These are phyloP conservation scores for Phytophthora pisi DNA, from an alignment of 352 stramenopile genomes.

Conservation along the genomic window DNA sequence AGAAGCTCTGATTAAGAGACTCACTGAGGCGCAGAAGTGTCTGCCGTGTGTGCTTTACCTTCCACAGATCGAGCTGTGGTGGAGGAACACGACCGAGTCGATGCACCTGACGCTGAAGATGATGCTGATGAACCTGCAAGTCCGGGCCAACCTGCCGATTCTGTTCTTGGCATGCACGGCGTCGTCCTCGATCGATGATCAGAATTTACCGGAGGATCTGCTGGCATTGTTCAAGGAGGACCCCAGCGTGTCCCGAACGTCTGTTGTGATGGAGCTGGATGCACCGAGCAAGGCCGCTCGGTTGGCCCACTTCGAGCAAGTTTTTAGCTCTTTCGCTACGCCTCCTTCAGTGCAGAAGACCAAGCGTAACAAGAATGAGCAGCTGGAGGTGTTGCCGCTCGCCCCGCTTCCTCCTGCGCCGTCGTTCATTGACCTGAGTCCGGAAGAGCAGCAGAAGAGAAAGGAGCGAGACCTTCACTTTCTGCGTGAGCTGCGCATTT, in stretches of 20 bases:
- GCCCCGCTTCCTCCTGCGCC: conserved; percentile 50
- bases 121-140: conserved; percentile 80
- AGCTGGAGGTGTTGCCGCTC: conserved; percentile 62
- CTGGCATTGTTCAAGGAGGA: conserved; percentile 66
- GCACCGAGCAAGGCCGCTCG: conserved; percentile 36
- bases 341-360: conserved; percentile 36
- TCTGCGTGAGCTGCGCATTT: conserved; percentile 88
- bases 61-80: conserved; percentile 80
- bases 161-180: conserved; percentile 81
- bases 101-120: conserved; percentile 83
- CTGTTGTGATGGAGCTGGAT: conserved; percentile 51
- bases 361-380: conserved; percentile 33
- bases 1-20: conserved; percentile 77
- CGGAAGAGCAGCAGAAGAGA: conserved; percentile 48
- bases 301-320: conserved; percentile 62
- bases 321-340: conserved; percentile 61
- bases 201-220: conserved; percentile 51
- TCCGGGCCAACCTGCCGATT: conserved; percentile 68
- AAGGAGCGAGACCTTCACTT: conserved; percentile 84
- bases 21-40: conserved; percentile 79
- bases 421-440: conserved; percentile 33
- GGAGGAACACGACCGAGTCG: conserved; percentile 69
- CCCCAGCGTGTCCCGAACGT: conserved; percentile 45
- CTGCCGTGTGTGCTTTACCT: conserved; percentile 83
- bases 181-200: conserved; percentile 32